These are phyloP conservation scores for Telopea speciosissima DNA, from an alignment of 177 flowering plant genomes.

Conservation along the genomic window DNA sequence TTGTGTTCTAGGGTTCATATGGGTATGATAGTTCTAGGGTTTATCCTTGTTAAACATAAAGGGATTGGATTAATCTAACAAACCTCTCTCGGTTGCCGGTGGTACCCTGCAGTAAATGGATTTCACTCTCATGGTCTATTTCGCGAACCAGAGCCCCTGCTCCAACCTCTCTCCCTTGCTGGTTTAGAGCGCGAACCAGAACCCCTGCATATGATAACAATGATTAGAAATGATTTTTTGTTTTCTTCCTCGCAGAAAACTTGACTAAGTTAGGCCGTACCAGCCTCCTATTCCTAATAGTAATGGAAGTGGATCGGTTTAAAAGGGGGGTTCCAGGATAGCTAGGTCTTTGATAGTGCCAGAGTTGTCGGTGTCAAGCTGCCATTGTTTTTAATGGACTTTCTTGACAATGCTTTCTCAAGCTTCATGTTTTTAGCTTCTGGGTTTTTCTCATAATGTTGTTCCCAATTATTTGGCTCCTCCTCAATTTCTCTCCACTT, in stretches of 20 bases:
- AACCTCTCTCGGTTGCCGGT: too few species aligned
- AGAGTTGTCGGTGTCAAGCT: slow-evolving; percentile 38
- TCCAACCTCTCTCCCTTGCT: too few species aligned
- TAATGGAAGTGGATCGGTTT: slow-evolving; percentile 29
- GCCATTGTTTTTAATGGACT: slow-evolving; percentile 26
- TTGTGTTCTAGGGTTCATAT: too few species aligned
- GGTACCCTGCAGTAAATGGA: too few species aligned
- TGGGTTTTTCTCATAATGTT: slow-evolving; percentile 15
- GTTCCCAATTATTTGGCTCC: slow-evolving; percentile 30
- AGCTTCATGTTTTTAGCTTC: slow-evolving; percentile 15
- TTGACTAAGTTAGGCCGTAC: slow-evolving; percentile 49
- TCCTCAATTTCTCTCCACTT: slow-evolving; percentile 28
- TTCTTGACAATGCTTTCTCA: slow-evolving; percentile 19
- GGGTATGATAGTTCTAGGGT: too few species aligned
- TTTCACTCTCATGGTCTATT: too few species aligned
- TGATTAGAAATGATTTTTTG: slow-evolving; percentile 2
- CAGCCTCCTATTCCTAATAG: slow-evolving; percentile 44
- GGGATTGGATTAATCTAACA: too few species aligned
- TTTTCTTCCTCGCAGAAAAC: slow-evolving; percentile 34
- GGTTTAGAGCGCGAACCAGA: too few species aligned
- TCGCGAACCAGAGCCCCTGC: too few species aligned
- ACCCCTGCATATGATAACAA: too few species aligned
- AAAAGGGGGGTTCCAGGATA: slow-evolving; percentile 35
- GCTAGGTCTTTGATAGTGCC: slow-evolving; percentile 33
- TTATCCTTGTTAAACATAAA: too few species aligned